Base-by-base conservation (phyloP, 1,139 yeast species). In the Debaryomycetaceae sp. region DNA sequence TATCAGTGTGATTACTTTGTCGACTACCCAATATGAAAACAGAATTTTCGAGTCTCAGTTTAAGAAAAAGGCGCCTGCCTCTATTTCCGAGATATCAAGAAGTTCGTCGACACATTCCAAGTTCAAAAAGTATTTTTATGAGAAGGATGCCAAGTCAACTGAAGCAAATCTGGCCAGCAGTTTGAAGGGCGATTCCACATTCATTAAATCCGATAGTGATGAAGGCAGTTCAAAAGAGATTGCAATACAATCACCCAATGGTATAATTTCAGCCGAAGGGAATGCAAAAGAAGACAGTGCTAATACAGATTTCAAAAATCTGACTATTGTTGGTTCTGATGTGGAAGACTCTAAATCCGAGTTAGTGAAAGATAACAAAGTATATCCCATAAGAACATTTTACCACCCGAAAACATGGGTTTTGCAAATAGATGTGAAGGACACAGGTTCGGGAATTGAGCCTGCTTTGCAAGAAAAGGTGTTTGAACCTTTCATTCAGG, bases 401-500 rank as follows among this genome's bases (percentile, higher is more conserved):
- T 59, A 66, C 31, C 53, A 56, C 14, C 70, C 73, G 1, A 75
- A 69, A 45, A 63, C 70, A 8, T 81, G 84, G 82, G 86, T 75
- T 4, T 61, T 86, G 40, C 86, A 85, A 53, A 76, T 91, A 36
- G 83, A 81, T 45, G 96, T 92, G 6, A 75, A 75, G 29, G 98
- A 92, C 59, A 85, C 94, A 0, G 98, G 98, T 5, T 88, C 96
- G 0, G 98, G 98, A 45, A 88, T 92, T 39, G 89, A 85, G 35
- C 82, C 84, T 14, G 78, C 81, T 1, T 66, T 87, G 41, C 94
- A 87, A 53, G 84, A 83, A 36, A 83, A 84, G 48, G 92, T 92
- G 1, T 92, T 92, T 63, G 97, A 92, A 56, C 97, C 97, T 3
- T 92, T 92, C 66, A 88, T 88, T 26, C 98, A 91, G 63, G 98